phyloP scores from a whole-genome alignment of 2,329 filamentous ascomycete genomes.

The Tolypocladium album region DNA sequence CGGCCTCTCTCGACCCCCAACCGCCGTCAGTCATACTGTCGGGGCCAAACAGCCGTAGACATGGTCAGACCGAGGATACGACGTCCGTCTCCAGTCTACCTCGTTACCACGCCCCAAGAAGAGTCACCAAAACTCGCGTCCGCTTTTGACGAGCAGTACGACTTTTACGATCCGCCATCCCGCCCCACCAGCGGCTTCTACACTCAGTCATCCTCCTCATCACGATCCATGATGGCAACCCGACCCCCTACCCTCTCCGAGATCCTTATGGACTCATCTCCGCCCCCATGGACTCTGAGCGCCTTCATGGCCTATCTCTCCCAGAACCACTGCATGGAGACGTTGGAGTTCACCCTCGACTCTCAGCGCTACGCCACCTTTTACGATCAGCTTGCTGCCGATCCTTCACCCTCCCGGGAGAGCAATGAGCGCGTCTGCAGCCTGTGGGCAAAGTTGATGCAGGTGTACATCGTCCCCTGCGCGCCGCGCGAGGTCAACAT shows the following conservation, averaged over 20 bases:
- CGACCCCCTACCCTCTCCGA: conserved; percentile 64
- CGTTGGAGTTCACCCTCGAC: conserved; percentile 92
- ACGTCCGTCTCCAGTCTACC: conserved; percentile 31
- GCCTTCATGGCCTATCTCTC: conserved; percentile 96
- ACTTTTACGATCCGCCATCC: conserved; percentile 28
- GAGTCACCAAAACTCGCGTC: conserved; percentile 33
- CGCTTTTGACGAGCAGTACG: conserved; percentile 33
- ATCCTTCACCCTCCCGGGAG: conserved; percentile 26
- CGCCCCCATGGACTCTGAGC: conserved; percentile 78
- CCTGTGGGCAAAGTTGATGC: conserved; percentile 79
- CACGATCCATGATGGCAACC: conserved; percentile 19
- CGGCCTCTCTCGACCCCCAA: background rate
- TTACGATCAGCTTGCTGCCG: conserved; percentile 31
- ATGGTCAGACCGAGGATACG: conserved; percentile 38
- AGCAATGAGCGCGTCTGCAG: conserved; percentile 59
- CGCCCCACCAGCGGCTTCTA: conserved; percentile 38
- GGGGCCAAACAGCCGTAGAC: conserved; percentile 4
- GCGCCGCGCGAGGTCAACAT: conserved; percentile 85
- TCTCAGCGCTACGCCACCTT: conserved; percentile 70
- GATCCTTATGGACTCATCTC: conserved; percentile 76
- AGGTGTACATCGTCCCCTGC: conserved; percentile 81
- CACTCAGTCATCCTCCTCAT: conserved; percentile 28
- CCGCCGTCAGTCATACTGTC: background rate
- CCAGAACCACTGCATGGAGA: conserved; percentile 94
- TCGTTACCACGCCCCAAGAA: conserved; percentile 29